A percentile compares a stretch with the other conserved stretches of the same genome.
These are phyloP conservation scores for Santalum album DNA, from an alignment of 164 flowering plant species.

Conservation along the genomic window DNA sequence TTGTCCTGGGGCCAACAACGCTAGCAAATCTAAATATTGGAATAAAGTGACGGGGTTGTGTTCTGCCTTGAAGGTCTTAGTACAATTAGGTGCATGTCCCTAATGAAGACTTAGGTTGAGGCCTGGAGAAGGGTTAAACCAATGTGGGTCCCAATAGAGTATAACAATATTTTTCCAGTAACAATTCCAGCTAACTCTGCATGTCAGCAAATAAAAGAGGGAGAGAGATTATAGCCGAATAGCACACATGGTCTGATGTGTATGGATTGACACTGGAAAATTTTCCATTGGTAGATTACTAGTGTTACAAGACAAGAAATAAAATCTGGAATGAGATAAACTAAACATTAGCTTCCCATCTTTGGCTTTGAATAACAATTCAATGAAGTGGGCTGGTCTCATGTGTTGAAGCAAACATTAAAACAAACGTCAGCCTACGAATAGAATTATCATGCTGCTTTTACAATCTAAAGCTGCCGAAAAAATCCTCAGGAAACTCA, in stretches of 20 bases:
- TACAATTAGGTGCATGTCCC: constrained; percentile 47
- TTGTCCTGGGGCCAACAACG: constrained; percentile 84
- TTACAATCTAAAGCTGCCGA: too few relatives aligned
- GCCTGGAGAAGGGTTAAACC: constrained; percentile 88
- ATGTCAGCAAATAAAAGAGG: too few relatives aligned
- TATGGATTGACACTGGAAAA: too few relatives aligned
- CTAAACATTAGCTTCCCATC: constrained; percentile 26
- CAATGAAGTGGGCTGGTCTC: constrained; percentile 74
- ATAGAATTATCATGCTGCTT: neutral
- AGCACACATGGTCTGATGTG: too few relatives aligned
- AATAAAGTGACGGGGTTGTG: constrained; percentile 32
- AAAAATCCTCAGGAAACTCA: too few relatives aligned
- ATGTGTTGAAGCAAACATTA: constrained; percentile 42
- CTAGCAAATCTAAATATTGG: constrained; percentile 61
- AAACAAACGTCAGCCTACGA: neutral
- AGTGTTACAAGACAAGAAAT: too few relatives aligned
- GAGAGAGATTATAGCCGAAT: too few relatives aligned
- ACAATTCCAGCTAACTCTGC: constrained; percentile 77
- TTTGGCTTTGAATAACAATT: constrained; percentile 67
- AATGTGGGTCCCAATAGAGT: constrained; percentile 80
- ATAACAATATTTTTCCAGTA: constrained; percentile 84
- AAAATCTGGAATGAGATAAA: too few relatives aligned
- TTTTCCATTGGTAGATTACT: too few relatives aligned
- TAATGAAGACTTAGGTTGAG: constrained; percentile 55
- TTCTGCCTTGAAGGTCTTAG: constrained; percentile 25